Conservation (phyloP, 139 green algal genomes). For the Picochlorum sp. region DNA sequence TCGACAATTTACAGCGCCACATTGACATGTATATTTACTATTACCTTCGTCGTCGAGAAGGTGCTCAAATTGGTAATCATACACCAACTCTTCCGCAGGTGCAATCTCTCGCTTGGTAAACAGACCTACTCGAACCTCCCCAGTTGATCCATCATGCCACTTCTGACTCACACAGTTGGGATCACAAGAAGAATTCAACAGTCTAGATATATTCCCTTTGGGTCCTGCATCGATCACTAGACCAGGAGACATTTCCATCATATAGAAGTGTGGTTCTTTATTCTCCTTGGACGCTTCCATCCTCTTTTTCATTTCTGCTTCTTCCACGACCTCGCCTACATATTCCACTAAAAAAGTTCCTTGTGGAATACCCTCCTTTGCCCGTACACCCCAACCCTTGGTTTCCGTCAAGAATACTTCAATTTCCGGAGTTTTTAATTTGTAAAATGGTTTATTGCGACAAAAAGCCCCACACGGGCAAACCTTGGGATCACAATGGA, state of each 20-base stretch:
- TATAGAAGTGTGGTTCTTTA: slow-evolving; percentile 68
- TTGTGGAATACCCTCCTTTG: slow-evolving; percentile 22
- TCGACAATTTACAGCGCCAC: slow-evolving; percentile 72
- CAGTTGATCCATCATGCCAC: slow-evolving; percentile 56
- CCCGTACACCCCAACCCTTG: slow-evolving; percentile 57
- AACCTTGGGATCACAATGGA: slow-evolving; percentile 60
- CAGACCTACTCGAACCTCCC: slow-evolving; percentile 41
- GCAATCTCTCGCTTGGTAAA: slow-evolving; percentile 36
- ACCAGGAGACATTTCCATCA: slow-evolving; percentile 68
- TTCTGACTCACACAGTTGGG: slow-evolving; percentile 86
- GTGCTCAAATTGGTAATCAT: slow-evolving; percentile 74
- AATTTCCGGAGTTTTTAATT: slow-evolving; percentile 40
- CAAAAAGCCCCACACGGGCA: slow-evolving; percentile 67
- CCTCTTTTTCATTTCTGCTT: slow-evolving; percentile 36
- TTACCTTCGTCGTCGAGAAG: slow-evolving; percentile 4
- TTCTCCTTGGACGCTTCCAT: slow-evolving; percentile 44
- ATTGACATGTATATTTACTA: slow-evolving; percentile 50
- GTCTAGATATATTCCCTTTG: slow-evolving; percentile 62
- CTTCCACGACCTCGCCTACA: slow-evolving; percentile 54
- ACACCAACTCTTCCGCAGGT: slow-evolving; percentile 69
- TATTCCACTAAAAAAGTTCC: slow-evolving; percentile 83
- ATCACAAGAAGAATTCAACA: slow-evolving; percentile 79
- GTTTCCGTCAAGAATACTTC: slow-evolving; percentile 65
- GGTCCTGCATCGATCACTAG: slow-evolving; percentile 70
- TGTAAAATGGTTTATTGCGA: slow-evolving; percentile 67